Percentiles rank a stretch among this genome's conserved stretches.
Evolutionary conservation across 2,329 filamentous ascomycete genomes (phyloP).

Genomic region (Scedosporium minutisporum): DNA sequence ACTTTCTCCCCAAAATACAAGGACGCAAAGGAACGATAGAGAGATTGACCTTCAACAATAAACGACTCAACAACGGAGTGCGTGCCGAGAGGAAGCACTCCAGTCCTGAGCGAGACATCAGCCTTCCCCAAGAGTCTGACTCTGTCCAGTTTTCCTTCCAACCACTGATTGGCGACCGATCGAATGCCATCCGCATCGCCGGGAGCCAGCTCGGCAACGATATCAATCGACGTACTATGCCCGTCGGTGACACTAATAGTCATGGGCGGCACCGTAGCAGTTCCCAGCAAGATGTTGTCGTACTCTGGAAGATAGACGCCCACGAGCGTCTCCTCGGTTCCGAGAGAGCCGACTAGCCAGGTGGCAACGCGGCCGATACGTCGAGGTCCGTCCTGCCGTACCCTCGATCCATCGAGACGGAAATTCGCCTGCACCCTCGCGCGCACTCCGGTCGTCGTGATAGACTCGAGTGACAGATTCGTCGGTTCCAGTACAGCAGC

Average conservation of each 20-base stretch:
- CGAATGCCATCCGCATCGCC: slow-evolving; percentile 71
- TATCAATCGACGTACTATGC: slow-evolving; percentile 66
- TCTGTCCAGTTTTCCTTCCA: slow-evolving; percentile 65
- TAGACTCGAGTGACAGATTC: slow-evolving; percentile 73
- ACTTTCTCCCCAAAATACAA: slow-evolving; percentile 52
- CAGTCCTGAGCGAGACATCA: slow-evolving; percentile 64
- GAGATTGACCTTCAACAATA: slow-evolving; percentile 72
- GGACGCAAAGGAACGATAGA: slow-evolving; percentile 54
- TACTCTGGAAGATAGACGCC: slow-evolving; percentile 78
- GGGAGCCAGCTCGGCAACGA: slow-evolving; percentile 65
- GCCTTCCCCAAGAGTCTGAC: slow-evolving; percentile 67
- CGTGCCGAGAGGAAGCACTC: slow-evolving; percentile 67
- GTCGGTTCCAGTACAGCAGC: slow-evolving; percentile 75
- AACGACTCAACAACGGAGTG: slow-evolving; percentile 67
- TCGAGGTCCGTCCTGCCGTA: slow-evolving; percentile 60
- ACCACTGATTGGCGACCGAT: slow-evolving; percentile 76
- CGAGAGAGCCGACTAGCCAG: slow-evolving; percentile 68
- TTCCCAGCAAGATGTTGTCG: slow-evolving; percentile 66
- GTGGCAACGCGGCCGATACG: slow-evolving; percentile 70
- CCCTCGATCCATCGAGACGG: slow-evolving; percentile 66
- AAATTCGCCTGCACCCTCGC: slow-evolving; percentile 78
- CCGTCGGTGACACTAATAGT: slow-evolving; percentile 70
- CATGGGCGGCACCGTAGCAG: slow-evolving; percentile 64
- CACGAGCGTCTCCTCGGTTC: slow-evolving; percentile 63
- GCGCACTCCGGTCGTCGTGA: slow-evolving; percentile 68